Evolutionary conservation across 2,329 filamentous ascomycete species (phyloP).

Genomic region (Cladosporium colombiae): DNA sequence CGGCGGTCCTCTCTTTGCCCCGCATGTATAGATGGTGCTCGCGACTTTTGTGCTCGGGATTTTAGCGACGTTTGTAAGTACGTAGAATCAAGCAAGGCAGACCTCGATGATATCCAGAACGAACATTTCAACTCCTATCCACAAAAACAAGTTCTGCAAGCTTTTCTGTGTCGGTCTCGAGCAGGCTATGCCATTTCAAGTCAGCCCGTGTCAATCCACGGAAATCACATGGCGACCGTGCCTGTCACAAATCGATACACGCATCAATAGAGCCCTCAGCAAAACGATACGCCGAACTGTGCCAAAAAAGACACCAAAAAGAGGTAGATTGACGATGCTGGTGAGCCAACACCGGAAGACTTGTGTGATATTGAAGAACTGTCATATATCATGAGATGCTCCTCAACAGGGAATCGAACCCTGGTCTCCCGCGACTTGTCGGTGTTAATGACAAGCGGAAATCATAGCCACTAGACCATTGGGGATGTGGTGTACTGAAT

Average conservation of each 20-base stretch:
- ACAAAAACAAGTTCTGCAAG: no score
- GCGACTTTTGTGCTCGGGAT: not conserved
- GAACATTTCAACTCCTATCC: not conserved
- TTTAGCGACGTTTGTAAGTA: not conserved
- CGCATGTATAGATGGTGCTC: not conserved
- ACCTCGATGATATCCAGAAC: not conserved
- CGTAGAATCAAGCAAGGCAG: not conserved
- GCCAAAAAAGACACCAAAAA: not conserved
- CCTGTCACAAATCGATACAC: not conserved
- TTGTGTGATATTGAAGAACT: conserved; percentile 14
- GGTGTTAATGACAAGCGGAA: conserved; percentile 6
- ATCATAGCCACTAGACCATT: conserved; percentile 16
- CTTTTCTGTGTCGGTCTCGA: not conserved
- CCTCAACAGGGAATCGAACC: conserved; percentile 21
- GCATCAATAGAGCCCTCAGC: not conserved
- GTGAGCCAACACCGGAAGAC: conserved; percentile 17
- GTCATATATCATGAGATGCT: conserved; percentile 17
- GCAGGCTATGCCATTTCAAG: no score
- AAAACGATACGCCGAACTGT: not conserved
- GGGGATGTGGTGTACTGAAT: not conserved
- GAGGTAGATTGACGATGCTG: conserved; percentile 2
- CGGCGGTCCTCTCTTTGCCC: not conserved
- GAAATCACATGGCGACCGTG: not conserved
- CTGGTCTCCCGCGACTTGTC: conserved; percentile 20
- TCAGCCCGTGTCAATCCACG: no score